phyloP scores from a whole-genome alignment of 306 rosid species.

The Gleditsia sinensis region DNA sequence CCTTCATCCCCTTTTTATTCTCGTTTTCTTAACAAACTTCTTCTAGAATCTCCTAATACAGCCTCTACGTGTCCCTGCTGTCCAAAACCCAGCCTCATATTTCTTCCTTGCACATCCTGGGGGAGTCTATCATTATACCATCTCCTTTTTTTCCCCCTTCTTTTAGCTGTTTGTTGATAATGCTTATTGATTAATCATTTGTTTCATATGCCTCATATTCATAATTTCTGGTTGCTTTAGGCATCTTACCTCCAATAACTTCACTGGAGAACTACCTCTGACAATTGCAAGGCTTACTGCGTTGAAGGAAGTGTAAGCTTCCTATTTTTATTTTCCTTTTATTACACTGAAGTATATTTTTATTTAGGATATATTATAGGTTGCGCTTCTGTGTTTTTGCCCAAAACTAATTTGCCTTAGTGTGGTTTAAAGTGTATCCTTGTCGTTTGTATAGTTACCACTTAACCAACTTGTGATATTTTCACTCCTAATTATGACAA shows the following conservation, averaged over 20 bases:
- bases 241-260: constrained; percentile 46
- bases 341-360: neutral
- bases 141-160: neutral
- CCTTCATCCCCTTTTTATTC: no score
- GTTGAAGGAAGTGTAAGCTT: constrained; percentile 53
- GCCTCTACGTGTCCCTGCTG: no score
- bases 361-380: neutral
- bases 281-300: constrained; percentile 34
- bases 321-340: neutral
- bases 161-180: neutral
- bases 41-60: no score
- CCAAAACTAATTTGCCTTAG: neutral
- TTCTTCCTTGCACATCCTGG: no score
- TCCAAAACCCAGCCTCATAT: no score
- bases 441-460: neutral
- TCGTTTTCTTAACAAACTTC: no score
- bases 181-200: neutral
- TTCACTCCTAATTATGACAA: no score
- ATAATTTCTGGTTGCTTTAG: constrained; percentile 31
- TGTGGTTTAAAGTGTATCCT: neutral
- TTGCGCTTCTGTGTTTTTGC: no score
- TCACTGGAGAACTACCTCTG: constrained; percentile 42
- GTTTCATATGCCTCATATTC: neutral
- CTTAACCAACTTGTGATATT: no score
- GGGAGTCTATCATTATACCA: no score